phyloP scores from a whole-genome alignment of 2,329 filamentous ascomycete genomes.

The Periconia sp. region DNA sequence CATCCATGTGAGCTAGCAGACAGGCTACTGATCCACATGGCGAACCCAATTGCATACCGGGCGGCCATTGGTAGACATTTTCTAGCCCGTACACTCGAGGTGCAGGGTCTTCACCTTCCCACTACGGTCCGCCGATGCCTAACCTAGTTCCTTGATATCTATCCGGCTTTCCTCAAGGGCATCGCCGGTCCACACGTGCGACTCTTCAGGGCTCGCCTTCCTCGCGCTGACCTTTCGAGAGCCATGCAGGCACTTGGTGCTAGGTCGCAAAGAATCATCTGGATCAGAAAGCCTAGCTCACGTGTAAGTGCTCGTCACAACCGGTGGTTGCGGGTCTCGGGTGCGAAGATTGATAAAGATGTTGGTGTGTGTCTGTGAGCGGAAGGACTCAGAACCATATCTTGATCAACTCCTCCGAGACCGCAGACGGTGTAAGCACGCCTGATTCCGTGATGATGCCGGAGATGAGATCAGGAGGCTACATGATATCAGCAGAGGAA shows the following conservation, averaged over 20 bases:
- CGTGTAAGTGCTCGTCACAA: conserved; percentile 13
- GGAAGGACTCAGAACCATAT: conserved; percentile 55
- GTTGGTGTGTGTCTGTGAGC: conserved; percentile 17
- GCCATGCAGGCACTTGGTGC: conserved; percentile 11
- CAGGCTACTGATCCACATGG: too few species aligned
- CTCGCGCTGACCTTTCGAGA: conserved; percentile 17
- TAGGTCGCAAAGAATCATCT: conserved; percentile 10
- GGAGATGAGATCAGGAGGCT: conserved; percentile 72
- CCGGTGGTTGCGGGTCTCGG: neutral
- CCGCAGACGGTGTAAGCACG: conserved; percentile 71
- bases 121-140: too few species aligned
- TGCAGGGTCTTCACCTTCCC: too few species aligned
- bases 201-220: too few species aligned
- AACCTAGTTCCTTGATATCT: too few species aligned
- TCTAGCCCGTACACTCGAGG: too few species aligned
- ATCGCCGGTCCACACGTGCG: conserved; percentile 13
- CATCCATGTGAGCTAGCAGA: too few species aligned
- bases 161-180: conserved; percentile 5
- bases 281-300: conserved; percentile 17
- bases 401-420: conserved; percentile 73
- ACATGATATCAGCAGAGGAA: conserved; percentile 9
- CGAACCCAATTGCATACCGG: too few species aligned
- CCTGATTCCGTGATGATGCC: conserved; percentile 79
- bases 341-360: conserved; percentile 3
- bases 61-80: too few species aligned